These are phyloP conservation scores for Dillenia turbinata DNA, from an alignment of 164 flowering plant genomes.

Conservation along the genomic window DNA sequence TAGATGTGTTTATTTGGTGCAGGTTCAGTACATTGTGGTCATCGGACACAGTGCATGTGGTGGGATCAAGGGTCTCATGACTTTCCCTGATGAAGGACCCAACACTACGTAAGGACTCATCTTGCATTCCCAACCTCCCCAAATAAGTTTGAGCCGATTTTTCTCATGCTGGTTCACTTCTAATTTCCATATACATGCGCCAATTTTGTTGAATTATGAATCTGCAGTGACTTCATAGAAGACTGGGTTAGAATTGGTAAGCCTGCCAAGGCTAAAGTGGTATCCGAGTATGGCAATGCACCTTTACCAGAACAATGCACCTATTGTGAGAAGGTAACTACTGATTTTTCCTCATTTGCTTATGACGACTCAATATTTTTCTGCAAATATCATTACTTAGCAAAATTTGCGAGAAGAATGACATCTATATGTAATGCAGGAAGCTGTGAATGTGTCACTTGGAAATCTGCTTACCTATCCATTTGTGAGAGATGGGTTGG, in stretches of 20 bases:
- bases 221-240: constrained; percentile 63
- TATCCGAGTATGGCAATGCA: constrained; percentile 17
- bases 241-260: constrained; percentile 60
- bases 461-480: constrained; percentile 81
- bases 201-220: background rate
- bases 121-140: no score
- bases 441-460: constrained; percentile 85
- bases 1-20: background rate
- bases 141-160: no score
- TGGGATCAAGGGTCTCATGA: constrained; percentile 59
- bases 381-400: background rate
- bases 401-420: background rate
- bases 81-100: constrained; percentile 34
- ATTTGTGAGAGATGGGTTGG: constrained; percentile 80
- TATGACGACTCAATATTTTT: background rate
- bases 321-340: constrained; percentile 50
- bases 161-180: no score
- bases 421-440: constrained; percentile 48
- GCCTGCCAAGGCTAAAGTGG: constrained; percentile 60
- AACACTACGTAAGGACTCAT: constrained; percentile 34
- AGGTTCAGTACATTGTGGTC: constrained; percentile 50
- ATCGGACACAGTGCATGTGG: constrained; percentile 62
- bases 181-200: no score
- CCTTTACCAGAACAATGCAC: constrained; percentile 39
- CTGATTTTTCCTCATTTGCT: background rate